Evolutionary conservation across 2,329 filamentous ascomycete genomes (phyloP).

Genomic region (Tolypocladium ophioglossoides): DNA sequence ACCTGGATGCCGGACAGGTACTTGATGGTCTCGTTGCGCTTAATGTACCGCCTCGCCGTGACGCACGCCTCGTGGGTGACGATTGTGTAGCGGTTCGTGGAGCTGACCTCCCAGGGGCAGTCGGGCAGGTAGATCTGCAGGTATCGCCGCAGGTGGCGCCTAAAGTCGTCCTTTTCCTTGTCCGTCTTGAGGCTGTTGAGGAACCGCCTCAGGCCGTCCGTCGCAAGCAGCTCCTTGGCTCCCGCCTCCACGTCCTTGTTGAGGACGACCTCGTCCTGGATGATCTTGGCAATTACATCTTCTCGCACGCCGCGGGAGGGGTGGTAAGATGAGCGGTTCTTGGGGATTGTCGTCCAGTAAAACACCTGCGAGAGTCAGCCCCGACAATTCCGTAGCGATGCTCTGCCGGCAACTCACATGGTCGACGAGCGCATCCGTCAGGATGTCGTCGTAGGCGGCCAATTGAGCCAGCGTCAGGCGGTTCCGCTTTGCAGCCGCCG

Average conservation of each 20-base stretch:
- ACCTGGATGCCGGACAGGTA: conserved; percentile 89
- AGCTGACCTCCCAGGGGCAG: conserved; percentile 83
- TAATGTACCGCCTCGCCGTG: conserved; percentile 69
- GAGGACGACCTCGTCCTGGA: conserved; percentile 59
- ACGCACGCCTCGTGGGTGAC: conserved; percentile 81
- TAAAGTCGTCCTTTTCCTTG: conserved; percentile 79
- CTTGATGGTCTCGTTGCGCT: conserved; percentile 76
- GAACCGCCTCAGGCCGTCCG: conserved; percentile 67
- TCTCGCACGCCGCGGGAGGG: conserved; percentile 68
- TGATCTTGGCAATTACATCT: conserved; percentile 48
- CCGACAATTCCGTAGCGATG: neutral
- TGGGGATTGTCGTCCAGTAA: conserved; percentile 94
- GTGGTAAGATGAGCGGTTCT: conserved; percentile 81
- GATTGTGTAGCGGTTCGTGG: conserved; percentile 92
- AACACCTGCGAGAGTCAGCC: conserved; percentile 52
- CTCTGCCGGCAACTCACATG: conserved; percentile 54
- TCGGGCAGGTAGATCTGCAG: conserved; percentile 88
- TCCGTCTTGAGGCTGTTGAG: conserved; percentile 55
- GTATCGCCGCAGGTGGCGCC: conserved; percentile 77
- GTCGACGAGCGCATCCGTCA: conserved; percentile 91
- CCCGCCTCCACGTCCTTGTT: conserved; percentile 61
- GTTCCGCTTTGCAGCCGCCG: conserved; percentile 45
- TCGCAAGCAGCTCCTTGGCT: conserved; percentile 60
- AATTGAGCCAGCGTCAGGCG: conserved; percentile 78
- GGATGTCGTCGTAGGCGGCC: conserved; percentile 86